Percentiles rank a stretch among this genome's conserved stretches.
These are phyloP conservation scores for Ascochyta viciae-villosae DNA, from an alignment of 2,329 filamentous ascomycete genomes.

Conservation along the genomic window DNA sequence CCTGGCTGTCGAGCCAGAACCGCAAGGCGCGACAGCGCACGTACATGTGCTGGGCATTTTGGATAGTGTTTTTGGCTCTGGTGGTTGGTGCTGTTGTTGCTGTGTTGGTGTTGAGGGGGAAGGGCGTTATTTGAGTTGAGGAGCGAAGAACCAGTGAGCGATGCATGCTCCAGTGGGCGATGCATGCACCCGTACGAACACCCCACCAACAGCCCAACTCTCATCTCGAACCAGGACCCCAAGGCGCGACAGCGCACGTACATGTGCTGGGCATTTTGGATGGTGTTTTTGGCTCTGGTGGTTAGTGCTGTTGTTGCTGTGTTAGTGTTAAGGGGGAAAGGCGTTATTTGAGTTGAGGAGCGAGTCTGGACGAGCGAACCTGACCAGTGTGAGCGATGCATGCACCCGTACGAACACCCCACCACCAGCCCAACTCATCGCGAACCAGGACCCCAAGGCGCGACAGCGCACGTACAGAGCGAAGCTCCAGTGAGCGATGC, in stretches of 20 bases:
- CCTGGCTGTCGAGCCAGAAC: conserved; percentile 61
- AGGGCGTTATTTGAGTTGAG: conserved; percentile 37
- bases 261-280: conserved; percentile 59
- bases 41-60: conserved; percentile 58
- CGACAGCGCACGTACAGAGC: too few species aligned
- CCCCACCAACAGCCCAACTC: too few species aligned
- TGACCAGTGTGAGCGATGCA: too few species aligned
- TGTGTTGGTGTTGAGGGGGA: conserved; percentile 53
- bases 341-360: conserved; percentile 32
- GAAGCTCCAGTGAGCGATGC: too few species aligned
- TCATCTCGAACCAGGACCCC: conserved; percentile 50
- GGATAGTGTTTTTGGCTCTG: conserved; percentile 54
- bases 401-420: too few species aligned
- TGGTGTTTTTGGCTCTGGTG: conserved; percentile 54
- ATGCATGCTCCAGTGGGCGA: too few species aligned
- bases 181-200: too few species aligned
- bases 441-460: too few species aligned
- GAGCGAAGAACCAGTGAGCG: too few species aligned
- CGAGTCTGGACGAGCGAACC: not conserved
- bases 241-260: conserved; percentile 57
- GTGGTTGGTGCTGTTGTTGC: conserved; percentile 55
- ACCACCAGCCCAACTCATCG: too few species aligned
- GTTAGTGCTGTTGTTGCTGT: conserved; percentile 55
- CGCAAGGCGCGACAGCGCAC: conserved; percentile 57
- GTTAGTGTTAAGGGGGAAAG: conserved; percentile 50